A percentile compares a stretch with the other conserved stretches of the same genome.
These are phyloP conservation scores for Globisporangium irregulare DNA, from an alignment of 352 stramenopile genomes.

Conservation along the genomic window DNA sequence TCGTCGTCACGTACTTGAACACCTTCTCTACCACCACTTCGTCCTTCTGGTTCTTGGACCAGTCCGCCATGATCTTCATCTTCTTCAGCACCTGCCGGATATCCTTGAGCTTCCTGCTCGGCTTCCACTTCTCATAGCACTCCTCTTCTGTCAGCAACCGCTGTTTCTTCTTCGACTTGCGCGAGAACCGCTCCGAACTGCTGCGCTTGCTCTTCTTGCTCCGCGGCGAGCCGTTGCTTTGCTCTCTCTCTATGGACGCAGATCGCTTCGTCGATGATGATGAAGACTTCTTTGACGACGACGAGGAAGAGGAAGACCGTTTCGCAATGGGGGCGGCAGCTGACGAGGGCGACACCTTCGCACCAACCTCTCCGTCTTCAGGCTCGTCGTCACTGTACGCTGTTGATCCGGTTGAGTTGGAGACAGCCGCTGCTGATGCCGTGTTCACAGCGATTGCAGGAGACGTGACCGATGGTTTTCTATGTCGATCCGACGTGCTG, in stretches of 20 bases:
- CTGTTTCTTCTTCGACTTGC: slow-evolving; percentile 16
- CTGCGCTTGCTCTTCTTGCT: slow-evolving; percentile 27
- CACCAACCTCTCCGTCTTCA: slow-evolving; percentile 52
- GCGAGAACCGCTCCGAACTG: slow-evolving; percentile 5
- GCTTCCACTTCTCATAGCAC: slow-evolving; percentile 77
- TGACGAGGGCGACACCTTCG: neutral
- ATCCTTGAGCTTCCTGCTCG: slow-evolving; percentile 66
- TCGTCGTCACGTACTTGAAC: slow-evolving; percentile 83
- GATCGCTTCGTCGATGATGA: slow-evolving; percentile 30
- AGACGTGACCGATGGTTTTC: slow-evolving; percentile 35
- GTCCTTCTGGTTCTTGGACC: slow-evolving; percentile 79
- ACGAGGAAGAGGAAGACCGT: slow-evolving; percentile 9
- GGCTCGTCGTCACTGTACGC: slow-evolving; percentile 29
- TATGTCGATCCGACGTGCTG: slow-evolving; percentile 24
- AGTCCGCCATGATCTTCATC: slow-evolving; percentile 82
- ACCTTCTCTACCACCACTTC: slow-evolving; percentile 86
- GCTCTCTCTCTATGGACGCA: slow-evolving; percentile 23
- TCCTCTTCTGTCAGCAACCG: slow-evolving; percentile 48
- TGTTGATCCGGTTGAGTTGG: neutral
- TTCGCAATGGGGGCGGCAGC: slow-evolving; percentile 8
- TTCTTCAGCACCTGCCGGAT: slow-evolving; percentile 85
- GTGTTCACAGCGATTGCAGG: slow-evolving; percentile 17
- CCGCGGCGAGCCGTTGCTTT: slow-evolving; percentile 21
- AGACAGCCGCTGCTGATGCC: slow-evolving; percentile 10
- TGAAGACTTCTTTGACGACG: neutral